Conservation (phyloP, 176 grass and related monocot species). For the Avena atlantica region DNA sequence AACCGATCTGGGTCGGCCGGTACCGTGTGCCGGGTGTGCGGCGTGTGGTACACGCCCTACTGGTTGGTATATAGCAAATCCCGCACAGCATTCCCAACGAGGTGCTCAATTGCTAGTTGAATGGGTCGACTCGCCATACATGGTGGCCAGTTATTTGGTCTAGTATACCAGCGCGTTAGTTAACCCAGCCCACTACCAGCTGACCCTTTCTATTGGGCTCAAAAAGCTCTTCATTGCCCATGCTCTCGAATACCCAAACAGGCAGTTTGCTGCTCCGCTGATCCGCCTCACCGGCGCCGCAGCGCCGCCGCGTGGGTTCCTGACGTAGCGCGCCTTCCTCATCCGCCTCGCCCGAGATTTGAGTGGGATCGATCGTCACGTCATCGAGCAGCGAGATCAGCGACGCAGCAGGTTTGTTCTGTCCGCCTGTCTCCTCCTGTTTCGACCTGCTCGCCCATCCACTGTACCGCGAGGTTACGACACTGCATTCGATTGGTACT, state of each 20-base stretch:
- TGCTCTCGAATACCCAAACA: background rate
- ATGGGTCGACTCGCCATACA: too few relatives aligned
- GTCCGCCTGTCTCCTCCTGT: background rate
- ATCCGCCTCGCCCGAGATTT: background rate
- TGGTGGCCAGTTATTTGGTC: background rate
- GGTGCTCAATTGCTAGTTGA: too few relatives aligned
- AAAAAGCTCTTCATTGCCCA: background rate
- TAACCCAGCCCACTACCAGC: background rate
- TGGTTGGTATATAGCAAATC: too few relatives aligned
- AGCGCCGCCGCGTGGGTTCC: background rate
- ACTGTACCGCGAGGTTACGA: background rate
- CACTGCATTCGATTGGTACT: background rate
- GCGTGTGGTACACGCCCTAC: too few relatives aligned
- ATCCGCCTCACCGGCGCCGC: background rate
- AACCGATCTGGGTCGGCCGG: too few relatives aligned
- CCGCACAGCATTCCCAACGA: too few relatives aligned
- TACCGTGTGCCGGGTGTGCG: too few relatives aligned
- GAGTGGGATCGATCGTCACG: background rate
- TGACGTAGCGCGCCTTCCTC: background rate
- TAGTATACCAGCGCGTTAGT: background rate
- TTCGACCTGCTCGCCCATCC: background rate
- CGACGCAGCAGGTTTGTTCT: slow-evolving; percentile 20
- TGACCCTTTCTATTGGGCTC: background rate
- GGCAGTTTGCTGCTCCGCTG: background rate
- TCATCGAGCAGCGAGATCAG: background rate